Evolutionary conservation across 2,329 filamentous ascomycete genomes (phyloP).

Genomic region (Curvularia eragrostidis): DNA sequence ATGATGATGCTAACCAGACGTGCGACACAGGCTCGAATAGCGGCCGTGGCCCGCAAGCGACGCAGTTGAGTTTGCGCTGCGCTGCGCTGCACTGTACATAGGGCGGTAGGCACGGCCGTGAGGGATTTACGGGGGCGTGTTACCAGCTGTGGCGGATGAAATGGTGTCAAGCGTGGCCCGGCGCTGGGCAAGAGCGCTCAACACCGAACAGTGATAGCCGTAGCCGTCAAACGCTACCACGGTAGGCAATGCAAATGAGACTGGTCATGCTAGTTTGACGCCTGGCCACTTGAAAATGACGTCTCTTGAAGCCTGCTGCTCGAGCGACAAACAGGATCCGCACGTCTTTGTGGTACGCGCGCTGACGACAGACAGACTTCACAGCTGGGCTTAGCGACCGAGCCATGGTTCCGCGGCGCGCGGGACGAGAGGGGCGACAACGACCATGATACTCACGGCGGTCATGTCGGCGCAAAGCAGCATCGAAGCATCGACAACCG

Average conservation of each 20-base stretch:
- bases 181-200: constrained; percentile 18
- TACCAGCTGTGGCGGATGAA: constrained; percentile 10
- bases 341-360: constrained; percentile 7
- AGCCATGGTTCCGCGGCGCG: constrained; percentile 6
- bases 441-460: neutral
- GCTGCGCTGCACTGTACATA: too few relatives aligned
- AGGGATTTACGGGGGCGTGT: constrained; percentile 19
- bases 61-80: neutral
- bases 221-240: constrained; percentile 14
- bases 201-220: constrained; percentile 16
- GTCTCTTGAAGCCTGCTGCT: constrained; percentile 2
- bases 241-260: constrained; percentile 18
- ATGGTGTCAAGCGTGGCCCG: constrained; percentile 17
- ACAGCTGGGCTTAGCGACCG: constrained; percentile 1
- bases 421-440: neutral
- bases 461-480: neutral
- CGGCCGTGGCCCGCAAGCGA: neutral
- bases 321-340: constrained; percentile 5
- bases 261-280: constrained; percentile 15
- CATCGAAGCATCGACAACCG: too few relatives aligned
- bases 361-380: constrained; percentile 26
- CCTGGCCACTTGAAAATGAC: constrained; percentile 7
- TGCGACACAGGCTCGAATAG: constrained; percentile 33
- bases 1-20: constrained; percentile 25
- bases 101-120: constrained; percentile 15